Base-by-base conservation (phyloP, 73 alveolate genomes). In the Durusdinium trenchii region DNA sequence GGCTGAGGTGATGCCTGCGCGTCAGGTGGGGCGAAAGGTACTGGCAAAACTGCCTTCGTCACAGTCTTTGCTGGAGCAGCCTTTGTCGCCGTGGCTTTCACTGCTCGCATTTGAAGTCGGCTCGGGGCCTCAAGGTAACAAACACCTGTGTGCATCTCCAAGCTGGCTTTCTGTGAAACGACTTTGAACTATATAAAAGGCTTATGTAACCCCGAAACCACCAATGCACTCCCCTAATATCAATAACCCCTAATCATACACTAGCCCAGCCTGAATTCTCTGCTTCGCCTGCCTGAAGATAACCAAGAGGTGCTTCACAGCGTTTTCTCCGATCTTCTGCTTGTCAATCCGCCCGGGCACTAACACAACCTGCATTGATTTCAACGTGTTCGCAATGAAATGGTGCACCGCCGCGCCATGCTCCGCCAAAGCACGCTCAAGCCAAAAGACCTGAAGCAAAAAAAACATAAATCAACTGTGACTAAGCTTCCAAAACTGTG, bases 351-450 rank as follows among this genome's bases (percentile, higher is more conserved):
- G 69, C 32, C 69, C 71, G 7, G 71, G 71, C 47, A 3, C 1
- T 46, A 48, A 64, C 71, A 81, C 71, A 45, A 81, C 91, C 32
- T 81, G 91, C 48, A 81, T 81, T n/a, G 86, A 67, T 54, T 60
- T 91, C 43, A 67, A n/a, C 0, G 98, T 46, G 60, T 91, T 76
- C 60, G 40, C 61, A 45, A 91, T 32, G 60, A 91, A 91, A 36
- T 47, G 76, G 35, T 71, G 51, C 57, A 91, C 78, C 40, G 40
- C 85, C 60, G 62, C 40, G 57, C 98, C 76, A 32, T 86, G 87
- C 45, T 91, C 89, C 26, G 73, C 78, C 76, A 91, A 50, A 20
- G 98, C 98, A 0, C 98, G 76, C 48, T 91, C 98, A 60, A 91
- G 45, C 98, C 98, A 91, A 40, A 91, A 47, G 90, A 91, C 98